Evolutionary conservation across 2,329 filamentous ascomycete genomes (phyloP), one percentile per base, ranked within the genome.

Genomic region (Stagonosporopsis rhizophila): DNA sequence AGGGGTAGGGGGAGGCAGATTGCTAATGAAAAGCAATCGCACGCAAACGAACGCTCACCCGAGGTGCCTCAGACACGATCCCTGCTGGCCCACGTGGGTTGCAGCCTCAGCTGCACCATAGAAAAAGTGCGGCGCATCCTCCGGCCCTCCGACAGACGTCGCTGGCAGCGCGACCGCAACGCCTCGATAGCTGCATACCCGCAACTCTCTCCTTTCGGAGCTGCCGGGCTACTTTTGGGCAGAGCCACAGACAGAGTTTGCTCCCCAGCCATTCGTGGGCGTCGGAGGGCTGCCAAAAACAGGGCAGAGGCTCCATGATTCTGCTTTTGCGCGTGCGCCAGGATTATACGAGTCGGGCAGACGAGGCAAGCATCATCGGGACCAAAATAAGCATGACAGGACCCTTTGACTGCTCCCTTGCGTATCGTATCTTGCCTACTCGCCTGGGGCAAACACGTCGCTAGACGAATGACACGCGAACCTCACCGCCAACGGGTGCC

Each of bases 371-470:
- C 58, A 56, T 49, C 42, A 52, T 44, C 30, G n/a, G 3, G 64
- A 69, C 68, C 64, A 70, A 73, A 73, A 72, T 69, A 73, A 69
- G 64, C 65, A 63, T 67, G 61, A 67, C 65, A 56, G 57, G 57
- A 53, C 50, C 45, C 53, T 54, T 61, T 52, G 50, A 42, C 41
- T 44, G 46, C 53, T 52, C 61, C 57, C 56, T 60, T 62, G 65
- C 58, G 44, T 60, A 53, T 60, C 59, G n/a, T n/a, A n/a, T 44
- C 61, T 56, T 61, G 62, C 62, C 60, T 62, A 53, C 48, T 50
- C 52, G 58, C 58, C 60, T 52, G 62, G 60, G 46, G 37, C 52
- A 45, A 56, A 55, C 51, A 50, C 44, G 39, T 49, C 17, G 41
- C 49, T 48, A 48, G 52, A 58, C 56, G 61, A 59, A 65, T 64